These are phyloP conservation scores for Thielaviopsis euricoi DNA, from an alignment of 2,329 filamentous ascomycete species.

Conservation along the genomic window DNA sequence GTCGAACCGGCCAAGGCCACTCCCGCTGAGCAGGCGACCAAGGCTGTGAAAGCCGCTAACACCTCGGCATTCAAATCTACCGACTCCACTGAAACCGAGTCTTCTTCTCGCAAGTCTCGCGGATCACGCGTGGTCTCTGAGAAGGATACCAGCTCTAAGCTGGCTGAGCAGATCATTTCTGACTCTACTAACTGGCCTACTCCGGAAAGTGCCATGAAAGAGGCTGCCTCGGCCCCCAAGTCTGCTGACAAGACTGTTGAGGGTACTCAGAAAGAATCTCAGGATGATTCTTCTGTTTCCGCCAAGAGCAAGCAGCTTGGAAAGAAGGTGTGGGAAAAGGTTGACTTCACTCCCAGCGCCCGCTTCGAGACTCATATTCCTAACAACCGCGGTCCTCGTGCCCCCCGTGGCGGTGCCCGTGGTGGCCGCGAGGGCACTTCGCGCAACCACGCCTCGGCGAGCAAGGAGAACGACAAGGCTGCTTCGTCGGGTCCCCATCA, in stretches of 20 bases:
- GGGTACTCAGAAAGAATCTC: slow-evolving; percentile 45
- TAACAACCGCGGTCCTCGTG: slow-evolving; percentile 30
- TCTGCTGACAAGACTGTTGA: slow-evolving; percentile 43
- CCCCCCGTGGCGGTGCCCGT: slow-evolving; percentile 28
- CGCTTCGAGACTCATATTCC: slow-evolving; percentile 74
- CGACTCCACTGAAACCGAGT: slow-evolving; percentile 22
- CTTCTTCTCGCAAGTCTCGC: slow-evolving; percentile 18
- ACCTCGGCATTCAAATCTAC: slow-evolving; percentile 13
- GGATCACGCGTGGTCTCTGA: slow-evolving; percentile 23
- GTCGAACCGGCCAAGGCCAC: slow-evolving; percentile 23
- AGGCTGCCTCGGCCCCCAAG: slow-evolving; percentile 51
- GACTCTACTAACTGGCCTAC: slow-evolving; percentile 83
- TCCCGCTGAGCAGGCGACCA: slow-evolving; percentile 22
- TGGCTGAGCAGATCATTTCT: slow-evolving; percentile 9
- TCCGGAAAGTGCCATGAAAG: slow-evolving; percentile 54
- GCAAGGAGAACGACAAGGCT: slow-evolving; percentile 23
- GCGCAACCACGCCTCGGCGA: slow-evolving; percentile 15
- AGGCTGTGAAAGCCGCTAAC: slow-evolving; percentile 20
- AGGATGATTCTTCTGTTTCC: slow-evolving; percentile 32
- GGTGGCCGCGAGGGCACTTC: slow-evolving; percentile 17
- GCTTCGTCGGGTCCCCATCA: slow-evolving; percentile 15
- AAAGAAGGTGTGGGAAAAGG: slow-evolving; percentile 77
- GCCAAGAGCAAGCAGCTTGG: slow-evolving; percentile 31
- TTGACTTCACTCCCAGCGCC: slow-evolving; percentile 70
- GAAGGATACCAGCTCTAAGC: slow-evolving; percentile 1